Conservation (phyloP, 768 basidiomycete species). For the Auricularia sp. region DNA sequence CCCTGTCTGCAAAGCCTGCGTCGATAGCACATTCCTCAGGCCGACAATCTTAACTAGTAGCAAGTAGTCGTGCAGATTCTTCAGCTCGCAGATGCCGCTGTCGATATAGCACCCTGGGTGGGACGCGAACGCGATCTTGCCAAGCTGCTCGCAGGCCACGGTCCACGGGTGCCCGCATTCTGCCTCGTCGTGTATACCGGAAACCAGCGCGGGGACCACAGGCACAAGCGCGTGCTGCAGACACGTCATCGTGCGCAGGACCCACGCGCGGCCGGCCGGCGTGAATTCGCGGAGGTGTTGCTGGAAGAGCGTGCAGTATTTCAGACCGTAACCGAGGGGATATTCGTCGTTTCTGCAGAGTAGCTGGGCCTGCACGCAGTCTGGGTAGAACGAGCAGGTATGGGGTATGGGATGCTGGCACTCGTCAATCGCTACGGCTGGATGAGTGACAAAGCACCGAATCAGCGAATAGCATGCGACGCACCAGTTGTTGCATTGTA, state of each 20-base stretch:
- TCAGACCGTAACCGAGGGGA: slow-evolving; percentile 32
- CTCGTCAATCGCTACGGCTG: not conserved
- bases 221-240: slow-evolving; percentile 33
- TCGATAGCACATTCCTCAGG: not conserved
- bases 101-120: slow-evolving; percentile 33
- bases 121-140: slow-evolving; percentile 30
- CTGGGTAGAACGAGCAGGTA: slow-evolving; percentile 34
- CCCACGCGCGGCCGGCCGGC: slow-evolving; percentile 30
- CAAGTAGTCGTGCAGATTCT: slow-evolving; percentile 14
- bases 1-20: not conserved
- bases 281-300: slow-evolving; percentile 21
- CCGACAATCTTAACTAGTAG: slow-evolving; percentile 2
- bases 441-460: not conserved
- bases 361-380: slow-evolving; percentile 36
- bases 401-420: slow-evolving; percentile 26
- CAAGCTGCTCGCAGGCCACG: slow-evolving; percentile 25
- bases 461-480: no score
- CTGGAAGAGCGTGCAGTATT: slow-evolving; percentile 32
- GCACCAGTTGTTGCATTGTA: no score
- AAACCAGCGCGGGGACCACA: not conserved
- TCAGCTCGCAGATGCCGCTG: slow-evolving; percentile 34
- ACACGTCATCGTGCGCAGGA: slow-evolving; percentile 37
- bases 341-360: slow-evolving; percentile 37
- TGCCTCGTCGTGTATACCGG: not conserved
- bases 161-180: no score